Base-by-base conservation (phyloP, 192 early-diverging fungal genomes). In the Cetraspora pellucida region DNA sequence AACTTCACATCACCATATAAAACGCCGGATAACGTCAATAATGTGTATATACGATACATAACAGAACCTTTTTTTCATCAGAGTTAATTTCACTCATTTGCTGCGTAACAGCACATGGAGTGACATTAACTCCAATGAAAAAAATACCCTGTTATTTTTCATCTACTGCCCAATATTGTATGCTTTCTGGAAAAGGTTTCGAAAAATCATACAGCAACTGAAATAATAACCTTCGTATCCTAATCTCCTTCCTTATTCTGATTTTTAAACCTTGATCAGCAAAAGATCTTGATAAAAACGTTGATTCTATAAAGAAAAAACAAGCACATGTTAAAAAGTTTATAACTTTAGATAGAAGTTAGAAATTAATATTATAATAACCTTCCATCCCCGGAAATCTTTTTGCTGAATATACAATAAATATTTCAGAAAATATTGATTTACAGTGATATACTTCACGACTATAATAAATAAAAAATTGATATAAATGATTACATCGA, bases 221-320 rank as follows among this genome's bases (percentile, higher is more conserved):
- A 37, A 37, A 37, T 37, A 45, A 65, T 30, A 31, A 83, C 82
- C 80, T 81, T 71, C 80, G 77, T 30, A 80, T 76, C 11, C 88
- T 85, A 23, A 90, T 86, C 83, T 98, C 97, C 77, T 97, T 98
- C 50, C 95, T 85, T 72, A 98, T 95, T 58, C 95, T 87, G 69
- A 98, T 95, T 81, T 97, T 97, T 19, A 98, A 84, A 0, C 97
- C 97, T 81, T 98, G 97, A 75, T 98, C 95, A 13, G 97, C 97
- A 90, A 98, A 97, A 9, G 91, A 90, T 78, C 93, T 88, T 16
- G 95, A 95, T 25, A 98, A 80, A 73, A 85, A 88, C 2, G 96
- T 98, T 4, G 95, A 95, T 80, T 96, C 95, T 85, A 70, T 7
- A 54, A 31, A 74, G 43, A 46, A 59, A 52, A 54, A 49, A 10